A percentile compares a stretch with the other conserved stretches of the same genome.
These are phyloP conservation scores for Fimicolochytrium jonesii DNA, from an alignment of 192 early-diverging fungal species.

Conservation along the genomic window DNA sequence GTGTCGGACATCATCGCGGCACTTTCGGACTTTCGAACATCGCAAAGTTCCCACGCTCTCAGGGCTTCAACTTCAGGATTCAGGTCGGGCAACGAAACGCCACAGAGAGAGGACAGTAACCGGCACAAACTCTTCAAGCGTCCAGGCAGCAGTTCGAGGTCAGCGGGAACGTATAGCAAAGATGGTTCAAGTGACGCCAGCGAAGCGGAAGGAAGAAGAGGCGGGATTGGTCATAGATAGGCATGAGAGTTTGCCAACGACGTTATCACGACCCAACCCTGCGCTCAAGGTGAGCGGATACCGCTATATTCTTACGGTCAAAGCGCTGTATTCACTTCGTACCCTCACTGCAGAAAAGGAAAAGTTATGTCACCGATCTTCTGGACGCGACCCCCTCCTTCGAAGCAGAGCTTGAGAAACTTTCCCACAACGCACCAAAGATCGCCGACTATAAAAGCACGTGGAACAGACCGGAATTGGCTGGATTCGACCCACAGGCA, in stretches of 20 bases:
- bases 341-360: constrained; percentile 14
- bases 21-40: no score
- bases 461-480: constrained; percentile 14
- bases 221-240: neutral
- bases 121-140: no score
- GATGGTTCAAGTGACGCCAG: constrained; percentile 23
- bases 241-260: neutral
- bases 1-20: no score
- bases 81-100: no score
- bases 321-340: neutral
- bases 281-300: neutral
- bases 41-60: no score
- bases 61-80: no score
- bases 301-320: neutral
- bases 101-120: no score
- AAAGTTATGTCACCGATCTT: neutral
- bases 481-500: neutral
- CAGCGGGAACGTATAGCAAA: neutral
- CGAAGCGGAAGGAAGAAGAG: constrained; percentile 10
- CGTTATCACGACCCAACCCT: neutral
- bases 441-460: constrained; percentile 6
- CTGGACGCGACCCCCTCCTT: constrained; percentile 14
- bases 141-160: no score
- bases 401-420: constrained; percentile 19
- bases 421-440: constrained; percentile 11